phyloP scores from a whole-genome alignment of 1,139 yeast species.

The Zhuliangozyma blackwelliae region DNA sequence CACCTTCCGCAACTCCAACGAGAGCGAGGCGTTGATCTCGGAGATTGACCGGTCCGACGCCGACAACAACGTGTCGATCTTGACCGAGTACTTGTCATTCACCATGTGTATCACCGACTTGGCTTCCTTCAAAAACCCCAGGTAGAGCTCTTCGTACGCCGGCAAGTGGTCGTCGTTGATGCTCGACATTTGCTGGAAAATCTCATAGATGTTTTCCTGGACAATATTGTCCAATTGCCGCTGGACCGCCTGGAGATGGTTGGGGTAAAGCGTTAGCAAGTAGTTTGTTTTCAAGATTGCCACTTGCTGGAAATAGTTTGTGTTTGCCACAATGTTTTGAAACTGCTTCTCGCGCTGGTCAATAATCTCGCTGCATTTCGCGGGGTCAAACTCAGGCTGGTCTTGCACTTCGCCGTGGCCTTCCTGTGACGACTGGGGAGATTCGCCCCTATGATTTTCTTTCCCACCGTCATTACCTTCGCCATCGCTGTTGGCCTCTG shows the following conservation, averaged over 20 bases:
- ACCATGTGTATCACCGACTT: conserved; percentile 35
- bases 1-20: conserved; percentile 66
- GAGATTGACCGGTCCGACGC: conserved; percentile 74
- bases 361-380: conserved; percentile 3
- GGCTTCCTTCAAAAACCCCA: conserved; percentile 32
- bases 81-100: conserved; percentile 43
- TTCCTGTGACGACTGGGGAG: too few relatives aligned
- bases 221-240: conserved; percentile 19
- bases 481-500: neutral
- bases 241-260: conserved; percentile 16
- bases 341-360: conserved; percentile 10
- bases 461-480: neutral
- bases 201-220: conserved; percentile 18
- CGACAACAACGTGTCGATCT: conserved; percentile 62
- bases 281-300: conserved; percentile 22
- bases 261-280: conserved; percentile 28
- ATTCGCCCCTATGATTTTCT: too few relatives aligned
- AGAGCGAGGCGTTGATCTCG: conserved; percentile 77
- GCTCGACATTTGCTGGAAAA: conserved; percentile 21
- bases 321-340: conserved; percentile 4
- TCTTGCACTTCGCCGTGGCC: neutral
- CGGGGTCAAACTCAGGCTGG: neutral
- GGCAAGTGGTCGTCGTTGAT: conserved; percentile 37
- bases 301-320: conserved; percentile 14
- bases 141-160: conserved; percentile 30